Conservation (phyloP, 257 asterid species). For the Rehmannia glutinosa region DNA sequence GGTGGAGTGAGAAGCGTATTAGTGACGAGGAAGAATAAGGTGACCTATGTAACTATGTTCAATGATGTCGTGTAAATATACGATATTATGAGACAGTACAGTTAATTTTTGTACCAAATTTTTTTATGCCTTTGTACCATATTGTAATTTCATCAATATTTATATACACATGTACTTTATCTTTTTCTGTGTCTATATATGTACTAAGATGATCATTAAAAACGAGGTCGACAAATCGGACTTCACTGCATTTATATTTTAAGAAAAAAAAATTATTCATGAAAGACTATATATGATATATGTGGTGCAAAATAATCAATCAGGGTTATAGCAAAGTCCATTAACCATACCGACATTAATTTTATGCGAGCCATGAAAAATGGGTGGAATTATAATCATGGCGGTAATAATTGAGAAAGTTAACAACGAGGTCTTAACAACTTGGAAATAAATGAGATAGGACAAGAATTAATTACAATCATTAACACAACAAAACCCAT, state of each 20-base stretch:
- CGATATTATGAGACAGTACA: background rate
- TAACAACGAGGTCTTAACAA: slow-evolving; percentile 36
- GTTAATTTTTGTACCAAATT: slow-evolving; percentile 7
- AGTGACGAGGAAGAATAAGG: slow-evolving; percentile 40
- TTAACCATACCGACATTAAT: too few relatives aligned
- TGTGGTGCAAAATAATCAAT: too few relatives aligned
- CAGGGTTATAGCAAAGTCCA: too few relatives aligned
- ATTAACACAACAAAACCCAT: slow-evolving; percentile 24
- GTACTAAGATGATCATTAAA: too few relatives aligned
- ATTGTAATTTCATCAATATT: background rate
- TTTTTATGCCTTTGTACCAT: background rate
- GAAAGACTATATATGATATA: too few relatives aligned
- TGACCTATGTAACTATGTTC: slow-evolving; percentile 17
- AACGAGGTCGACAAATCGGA: too few relatives aligned
- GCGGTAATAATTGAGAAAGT: slow-evolving; percentile 32
- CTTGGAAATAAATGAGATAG: slow-evolving; percentile 18
- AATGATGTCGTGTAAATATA: slow-evolving; percentile 24
- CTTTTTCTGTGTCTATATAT: too few relatives aligned
- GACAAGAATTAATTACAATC: slow-evolving; percentile 39
- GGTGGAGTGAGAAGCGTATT: slow-evolving; percentile 50
- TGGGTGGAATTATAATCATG: slow-evolving; percentile 31
- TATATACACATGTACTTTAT: too few relatives aligned
- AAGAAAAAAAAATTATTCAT: too few relatives aligned
- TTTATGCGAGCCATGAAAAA: slow-evolving; percentile 1
- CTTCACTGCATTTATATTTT: too few relatives aligned